Percentiles rank a stretch among this genome's conserved stretches.
phyloP scores from a whole-genome alignment of 768 basidiomycete species.

The Exidia glandulosa region DNA sequence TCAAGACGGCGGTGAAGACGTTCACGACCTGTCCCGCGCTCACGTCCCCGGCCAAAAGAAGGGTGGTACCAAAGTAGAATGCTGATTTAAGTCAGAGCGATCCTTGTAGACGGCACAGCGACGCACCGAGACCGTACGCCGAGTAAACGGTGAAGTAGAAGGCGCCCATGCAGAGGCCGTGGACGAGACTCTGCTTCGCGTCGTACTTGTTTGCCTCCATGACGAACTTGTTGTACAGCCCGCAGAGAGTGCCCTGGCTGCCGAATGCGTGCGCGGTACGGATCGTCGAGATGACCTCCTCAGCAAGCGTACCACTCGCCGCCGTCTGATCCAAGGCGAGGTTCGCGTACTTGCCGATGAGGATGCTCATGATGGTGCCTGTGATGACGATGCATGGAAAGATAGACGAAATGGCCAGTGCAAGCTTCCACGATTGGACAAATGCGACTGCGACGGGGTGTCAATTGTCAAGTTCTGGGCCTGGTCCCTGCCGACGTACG shows the following conservation, averaged over 20 bases:
- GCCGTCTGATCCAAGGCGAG: conserved; percentile 65
- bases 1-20: conserved; percentile 73
- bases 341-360: conserved; percentile 49
- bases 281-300: conserved; percentile 86
- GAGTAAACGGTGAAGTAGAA: conserved; percentile 83
- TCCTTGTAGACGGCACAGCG: not conserved
- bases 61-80: conserved; percentile 81
- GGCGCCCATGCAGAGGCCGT: conserved; percentile 28
- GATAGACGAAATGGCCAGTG: conserved; percentile 71
- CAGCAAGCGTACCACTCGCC: conserved; percentile 70
- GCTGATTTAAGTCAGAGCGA: conserved; percentile 26
- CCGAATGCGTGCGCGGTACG: conserved; percentile 93
- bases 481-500: conserved; percentile 10
- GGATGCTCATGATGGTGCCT: conserved; percentile 62
- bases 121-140: conserved; percentile 50
- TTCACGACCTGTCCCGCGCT: conserved; percentile 67
- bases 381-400: conserved; percentile 72
- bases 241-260: conserved; percentile 51
- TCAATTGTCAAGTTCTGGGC: not conserved
- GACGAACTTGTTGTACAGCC: conserved; percentile 56
- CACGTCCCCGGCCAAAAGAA: conserved; percentile 46
- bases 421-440: conserved; percentile 63
- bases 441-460: conserved; percentile 25
- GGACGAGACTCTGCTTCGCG: conserved; percentile 46
- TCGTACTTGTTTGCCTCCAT: conserved; percentile 40